Percentiles rank a stretch among this genome's conserved stretches.
Conservation (phyloP, 192 early-diverging fungal genomes). For the Lobulomyces angularis region DNA sequence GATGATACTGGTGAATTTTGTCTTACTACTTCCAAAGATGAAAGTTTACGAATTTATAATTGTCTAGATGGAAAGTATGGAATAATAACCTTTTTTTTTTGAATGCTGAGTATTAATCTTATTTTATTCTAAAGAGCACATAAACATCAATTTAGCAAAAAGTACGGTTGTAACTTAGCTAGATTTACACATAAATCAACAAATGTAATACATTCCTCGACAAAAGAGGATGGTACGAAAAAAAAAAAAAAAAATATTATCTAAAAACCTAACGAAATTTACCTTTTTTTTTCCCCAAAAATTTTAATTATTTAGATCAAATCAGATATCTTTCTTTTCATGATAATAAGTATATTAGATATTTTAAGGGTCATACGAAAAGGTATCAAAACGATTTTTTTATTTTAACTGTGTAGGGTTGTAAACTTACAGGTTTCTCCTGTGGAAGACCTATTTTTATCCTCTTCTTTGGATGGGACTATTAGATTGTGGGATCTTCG, state of each 20-base stretch:
- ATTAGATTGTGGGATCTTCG: constrained; percentile 80
- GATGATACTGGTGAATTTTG: constrained; percentile 61
- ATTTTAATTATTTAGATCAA: constrained; percentile 44
- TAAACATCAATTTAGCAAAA: constrained; percentile 75
- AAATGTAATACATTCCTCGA: constrained; percentile 80
- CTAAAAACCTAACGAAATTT: not conserved
- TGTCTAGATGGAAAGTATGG: constrained; percentile 63
- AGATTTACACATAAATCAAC: constrained; percentile 73
- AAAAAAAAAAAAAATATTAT: not conserved
- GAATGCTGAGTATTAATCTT: not conserved
- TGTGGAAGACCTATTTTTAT: constrained; percentile 64
- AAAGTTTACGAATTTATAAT: constrained; percentile 78
- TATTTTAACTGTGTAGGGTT: constrained; percentile 33
- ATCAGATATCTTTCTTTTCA: constrained; percentile 88
- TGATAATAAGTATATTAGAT: constrained; percentile 86
- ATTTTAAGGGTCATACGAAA: constrained; percentile 77
- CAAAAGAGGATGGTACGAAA: constrained; percentile 71
- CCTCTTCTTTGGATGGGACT: constrained; percentile 64
- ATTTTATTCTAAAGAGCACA: not conserved
- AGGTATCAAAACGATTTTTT: constrained; percentile 24
- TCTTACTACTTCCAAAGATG: constrained; percentile 72
- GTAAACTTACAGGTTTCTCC: constrained; percentile 71
- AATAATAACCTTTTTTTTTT: not conserved
- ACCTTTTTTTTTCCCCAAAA: not conserved
- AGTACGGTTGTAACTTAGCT: constrained; percentile 83